Conservation (phyloP, 192 early-diverging fungal species). For the Spizellomyces sp. region DNA sequence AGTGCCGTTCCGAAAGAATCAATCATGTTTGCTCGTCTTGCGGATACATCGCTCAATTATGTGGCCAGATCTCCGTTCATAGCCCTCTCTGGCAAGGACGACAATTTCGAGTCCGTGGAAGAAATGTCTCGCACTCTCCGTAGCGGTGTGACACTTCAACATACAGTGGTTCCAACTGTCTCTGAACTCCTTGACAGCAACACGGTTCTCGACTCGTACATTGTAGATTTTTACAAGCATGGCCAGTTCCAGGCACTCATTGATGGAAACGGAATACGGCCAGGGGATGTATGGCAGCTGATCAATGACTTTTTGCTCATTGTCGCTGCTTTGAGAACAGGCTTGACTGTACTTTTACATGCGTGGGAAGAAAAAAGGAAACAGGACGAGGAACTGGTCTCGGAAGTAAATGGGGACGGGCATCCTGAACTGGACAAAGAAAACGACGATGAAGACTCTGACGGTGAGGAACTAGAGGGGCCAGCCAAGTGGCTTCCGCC, state of each 20-base stretch:
- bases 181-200: slow-evolving; percentile 1
- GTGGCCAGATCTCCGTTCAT: slow-evolving; percentile 33
- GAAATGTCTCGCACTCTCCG: slow-evolving; percentile 23
- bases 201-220: slow-evolving; percentile 27
- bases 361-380: slow-evolving; percentile 8
- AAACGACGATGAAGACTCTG: slow-evolving; percentile 20
- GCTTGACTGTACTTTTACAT: slow-evolving; percentile 9
- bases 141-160: slow-evolving; percentile 16
- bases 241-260: slow-evolving; percentile 27
- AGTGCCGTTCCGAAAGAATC: not conserved
- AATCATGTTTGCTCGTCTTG: not conserved
- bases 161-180: slow-evolving; percentile 20
- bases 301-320: slow-evolving; percentile 28
- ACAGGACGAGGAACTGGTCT: slow-evolving; percentile 1
- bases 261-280: slow-evolving; percentile 27
- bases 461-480: slow-evolving; percentile 6
- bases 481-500: slow-evolving; percentile 13
- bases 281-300: slow-evolving; percentile 28
- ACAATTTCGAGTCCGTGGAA: slow-evolving; percentile 17
- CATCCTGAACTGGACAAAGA: not conserved
- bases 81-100: slow-evolving; percentile 34
- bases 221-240: slow-evolving; percentile 35
- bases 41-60: slow-evolving; percentile 10
- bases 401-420: not conserved
- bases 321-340: slow-evolving; percentile 1